Conservation (phyloP, 805 yeast genomes). For the Yueomyces sp. region DNA sequence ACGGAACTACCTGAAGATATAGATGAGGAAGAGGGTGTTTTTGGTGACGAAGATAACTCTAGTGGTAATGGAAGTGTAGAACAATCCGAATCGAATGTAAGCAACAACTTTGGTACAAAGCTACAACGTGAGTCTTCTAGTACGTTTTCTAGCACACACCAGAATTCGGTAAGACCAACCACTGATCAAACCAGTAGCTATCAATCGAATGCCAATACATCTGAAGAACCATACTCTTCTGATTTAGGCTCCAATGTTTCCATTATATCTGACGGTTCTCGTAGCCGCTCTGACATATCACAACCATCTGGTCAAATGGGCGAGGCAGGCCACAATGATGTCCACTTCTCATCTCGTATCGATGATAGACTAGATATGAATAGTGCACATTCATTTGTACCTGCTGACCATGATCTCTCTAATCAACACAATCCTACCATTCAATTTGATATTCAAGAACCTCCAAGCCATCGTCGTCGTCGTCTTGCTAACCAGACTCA, state of each 20-base stretch:
- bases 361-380: no score
- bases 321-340: no score
- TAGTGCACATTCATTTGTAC: no score
- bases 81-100: background rate
- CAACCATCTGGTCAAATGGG: no score
- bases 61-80: background rate
- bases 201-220: background rate
- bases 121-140: no score
- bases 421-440: constrained; percentile 11
- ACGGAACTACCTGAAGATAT: constrained; percentile 1
- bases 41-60: constrained; percentile 1
- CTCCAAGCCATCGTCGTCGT: constrained; percentile 10
- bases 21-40: constrained; percentile 5
- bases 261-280: background rate
- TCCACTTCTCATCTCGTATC: no score
- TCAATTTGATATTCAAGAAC: constrained; percentile 17
- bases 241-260: background rate
- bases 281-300: background rate
- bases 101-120: no score
- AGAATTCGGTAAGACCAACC: background rate
- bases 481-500: background rate
- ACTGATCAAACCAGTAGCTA: background rate
- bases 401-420: no score
- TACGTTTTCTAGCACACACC: background rate
- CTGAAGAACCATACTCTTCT: background rate